Evolutionary conservation across 495 filamentous ascomycete genomes (phyloP).

Genomic region (Thermothielavioides terrestris): DNA sequence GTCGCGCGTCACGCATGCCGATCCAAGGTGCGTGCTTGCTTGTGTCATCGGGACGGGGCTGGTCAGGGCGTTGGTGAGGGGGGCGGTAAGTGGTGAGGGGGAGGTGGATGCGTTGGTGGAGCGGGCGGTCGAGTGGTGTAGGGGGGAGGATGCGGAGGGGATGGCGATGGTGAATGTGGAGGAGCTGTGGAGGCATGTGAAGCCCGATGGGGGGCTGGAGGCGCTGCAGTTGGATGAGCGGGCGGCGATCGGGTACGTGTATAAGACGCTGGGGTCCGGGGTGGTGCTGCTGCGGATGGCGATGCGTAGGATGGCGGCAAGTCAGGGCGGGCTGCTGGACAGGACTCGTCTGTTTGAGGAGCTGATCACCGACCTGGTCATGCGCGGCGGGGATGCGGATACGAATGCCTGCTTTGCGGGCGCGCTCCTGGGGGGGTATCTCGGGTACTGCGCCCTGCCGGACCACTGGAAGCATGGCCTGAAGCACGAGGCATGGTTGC

Average conservation of each 20-base stretch:
- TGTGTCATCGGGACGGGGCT: constrained; percentile 36
- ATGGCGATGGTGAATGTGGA: constrained; percentile 21
- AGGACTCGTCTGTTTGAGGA: constrained; percentile 28
- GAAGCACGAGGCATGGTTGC: constrained; percentile 31
- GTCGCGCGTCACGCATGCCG: constrained; percentile 34
- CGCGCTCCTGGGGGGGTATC: constrained; percentile 34
- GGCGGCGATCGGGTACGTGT: constrained; percentile 40
- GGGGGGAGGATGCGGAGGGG: constrained; percentile 8
- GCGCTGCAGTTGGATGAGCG: constrained; percentile 34
- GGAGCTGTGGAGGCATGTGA: constrained; percentile 29
- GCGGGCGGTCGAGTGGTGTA: constrained; percentile 18
- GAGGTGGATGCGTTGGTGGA: constrained; percentile 28
- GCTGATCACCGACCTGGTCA: constrained; percentile 36
- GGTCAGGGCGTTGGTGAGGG: constrained; percentile 33
- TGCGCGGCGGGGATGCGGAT: constrained; percentile 42
- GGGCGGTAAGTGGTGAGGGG: constrained; percentile 29
- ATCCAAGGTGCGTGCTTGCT: constrained; percentile 38
- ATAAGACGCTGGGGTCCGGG: constrained; percentile 38
- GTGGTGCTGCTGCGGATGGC: constrained; percentile 30
- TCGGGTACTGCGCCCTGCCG: constrained; percentile 34
- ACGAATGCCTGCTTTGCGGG: constrained; percentile 44
- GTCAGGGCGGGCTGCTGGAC: background rate
- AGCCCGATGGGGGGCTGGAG: constrained; percentile 13
- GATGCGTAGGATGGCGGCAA: constrained; percentile 18
- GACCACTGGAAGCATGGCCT: constrained; percentile 38